Evolutionary conservation across 345 rosid species (phyloP).

Genomic region (Moricandia moricandioides): DNA sequence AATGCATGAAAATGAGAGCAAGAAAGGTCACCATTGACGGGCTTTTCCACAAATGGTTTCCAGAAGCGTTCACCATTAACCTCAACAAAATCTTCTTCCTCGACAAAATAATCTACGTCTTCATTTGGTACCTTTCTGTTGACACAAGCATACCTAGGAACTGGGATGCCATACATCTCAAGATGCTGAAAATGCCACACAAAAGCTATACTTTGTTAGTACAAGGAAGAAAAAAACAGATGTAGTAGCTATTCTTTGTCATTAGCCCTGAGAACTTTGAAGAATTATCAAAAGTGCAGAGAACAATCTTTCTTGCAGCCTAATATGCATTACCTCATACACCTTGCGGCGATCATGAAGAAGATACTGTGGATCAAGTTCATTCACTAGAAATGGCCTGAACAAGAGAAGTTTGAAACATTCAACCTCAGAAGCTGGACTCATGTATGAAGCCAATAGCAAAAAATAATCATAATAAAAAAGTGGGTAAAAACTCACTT

Average conservation of each 20-base stretch:
- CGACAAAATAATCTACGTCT: constrained; percentile 82
- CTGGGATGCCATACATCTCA: constrained; percentile 91
- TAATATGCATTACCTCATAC: constrained; percentile 64
- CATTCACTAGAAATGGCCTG: constrained; percentile 95
- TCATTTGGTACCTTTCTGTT: constrained; percentile 78
- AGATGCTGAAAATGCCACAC: constrained; percentile 54
- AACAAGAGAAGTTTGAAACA: constrained; percentile 25
- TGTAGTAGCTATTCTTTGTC: not conserved
- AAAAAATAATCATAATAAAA: not conserved
- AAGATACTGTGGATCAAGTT: constrained; percentile 87
- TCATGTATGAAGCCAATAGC: not conserved
- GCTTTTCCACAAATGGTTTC: constrained; percentile 99
- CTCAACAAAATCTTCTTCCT: constrained; percentile 98
- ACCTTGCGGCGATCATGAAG: constrained; percentile 98
- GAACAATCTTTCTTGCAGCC: constrained; percentile 14
- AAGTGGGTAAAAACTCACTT: constrained; percentile 51
- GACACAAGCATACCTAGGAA: constrained; percentile 96
- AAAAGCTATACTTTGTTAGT: constrained; percentile 5
- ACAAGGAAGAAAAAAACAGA: not conserved
- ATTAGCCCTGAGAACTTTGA: not conserved
- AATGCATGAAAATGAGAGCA: not conserved
- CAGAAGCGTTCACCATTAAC: constrained; percentile 92
- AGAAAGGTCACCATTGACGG: constrained; percentile 71
- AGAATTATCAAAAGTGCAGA: not conserved
- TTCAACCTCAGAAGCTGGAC: constrained; percentile 12